A percentile compares a stretch with the other conserved stretches of the same genome.
Evolutionary conservation across 148 eudicot species (phyloP).

Genomic region (Nepenthes gracilis): DNA sequence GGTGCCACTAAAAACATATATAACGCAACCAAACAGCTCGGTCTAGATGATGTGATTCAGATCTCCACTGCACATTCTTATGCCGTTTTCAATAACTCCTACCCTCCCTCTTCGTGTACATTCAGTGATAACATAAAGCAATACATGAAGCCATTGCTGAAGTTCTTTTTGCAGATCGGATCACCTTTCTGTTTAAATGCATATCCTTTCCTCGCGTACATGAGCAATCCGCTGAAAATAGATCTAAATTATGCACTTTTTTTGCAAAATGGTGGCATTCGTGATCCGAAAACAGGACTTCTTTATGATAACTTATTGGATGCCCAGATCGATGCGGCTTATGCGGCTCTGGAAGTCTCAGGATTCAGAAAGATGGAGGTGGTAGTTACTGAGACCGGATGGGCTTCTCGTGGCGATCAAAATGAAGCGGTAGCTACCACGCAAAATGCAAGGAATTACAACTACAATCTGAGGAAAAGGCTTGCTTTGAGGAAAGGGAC

Average conservation of each 20-base stretch:
- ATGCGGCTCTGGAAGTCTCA: conserved; percentile 73
- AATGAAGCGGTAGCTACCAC: conserved; percentile 61
- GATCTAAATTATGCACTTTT: conserved; percentile 73
- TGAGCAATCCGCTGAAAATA: conserved; percentile 46
- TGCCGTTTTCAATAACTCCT: conserved; percentile 56
- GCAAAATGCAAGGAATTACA: conserved; percentile 64
- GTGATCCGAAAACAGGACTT: conserved; percentile 42
- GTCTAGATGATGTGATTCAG: conserved; percentile 33
- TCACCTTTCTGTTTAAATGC: conserved; percentile 77
- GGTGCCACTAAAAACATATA: conserved; percentile 53
- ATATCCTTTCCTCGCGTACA: conserved; percentile 65
- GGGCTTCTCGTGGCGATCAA: conserved; percentile 79
- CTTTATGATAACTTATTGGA: conserved; percentile 84
- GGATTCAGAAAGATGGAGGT: conserved; percentile 68
- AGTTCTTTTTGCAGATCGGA: conserved; percentile 38
- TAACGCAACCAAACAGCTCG: conserved; percentile 47
- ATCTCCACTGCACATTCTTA: conserved; percentile 50
- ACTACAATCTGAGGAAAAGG: conserved; percentile 68
- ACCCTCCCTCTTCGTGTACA: conserved; percentile 64
- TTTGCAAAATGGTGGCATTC: conserved; percentile 34
- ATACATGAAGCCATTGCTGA: conserved; percentile 51
- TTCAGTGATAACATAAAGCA: conserved; percentile 29
- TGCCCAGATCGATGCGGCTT: conserved; percentile 80
- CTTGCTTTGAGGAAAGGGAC: conserved; percentile 75
- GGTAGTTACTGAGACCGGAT: conserved; percentile 77